phyloP scores from a whole-genome alignment of 805 yeast genomes.

The Candida chauliodis region DNA sequence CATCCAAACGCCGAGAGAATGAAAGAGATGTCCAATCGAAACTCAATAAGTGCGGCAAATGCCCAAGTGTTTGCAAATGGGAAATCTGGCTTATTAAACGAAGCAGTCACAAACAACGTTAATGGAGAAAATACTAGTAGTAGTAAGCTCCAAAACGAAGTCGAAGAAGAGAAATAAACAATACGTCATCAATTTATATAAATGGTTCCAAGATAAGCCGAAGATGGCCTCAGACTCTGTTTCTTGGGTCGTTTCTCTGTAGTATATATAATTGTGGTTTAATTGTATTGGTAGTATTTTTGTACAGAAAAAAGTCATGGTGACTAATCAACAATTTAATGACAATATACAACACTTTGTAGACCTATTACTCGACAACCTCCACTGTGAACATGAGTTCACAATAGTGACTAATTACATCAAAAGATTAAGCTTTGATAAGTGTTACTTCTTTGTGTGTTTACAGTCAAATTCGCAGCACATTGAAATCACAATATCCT shows the following conservation, averaged over 20 bases:
- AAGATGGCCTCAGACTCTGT: no score
- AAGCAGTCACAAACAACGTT: conserved; percentile 36
- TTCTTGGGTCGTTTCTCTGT: no score
- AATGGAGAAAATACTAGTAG: no score
- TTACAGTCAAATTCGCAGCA: neutral
- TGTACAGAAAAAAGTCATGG: no score
- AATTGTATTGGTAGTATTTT: no score
- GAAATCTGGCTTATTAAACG: conserved; percentile 54
- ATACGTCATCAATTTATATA: no score
- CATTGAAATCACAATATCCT: conserved; percentile 25
- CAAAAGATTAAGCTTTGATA: conserved; percentile 9
- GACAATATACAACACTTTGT: conserved; percentile 14
- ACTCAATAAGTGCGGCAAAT: conserved; percentile 51
- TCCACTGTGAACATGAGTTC: conserved; percentile 2
- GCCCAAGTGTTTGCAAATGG: conserved; percentile 44
- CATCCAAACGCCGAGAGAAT: conserved; percentile 58
- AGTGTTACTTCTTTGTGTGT: conserved; percentile 5
- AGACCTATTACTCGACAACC: conserved; percentile 11
- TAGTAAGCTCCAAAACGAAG: conserved; percentile 12
- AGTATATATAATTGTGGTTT: neutral
- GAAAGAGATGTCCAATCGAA: conserved; percentile 53
- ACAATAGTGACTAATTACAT: conserved; percentile 12
- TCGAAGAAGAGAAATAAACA: neutral
- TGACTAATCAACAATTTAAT: conserved; percentile 14
- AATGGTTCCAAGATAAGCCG: no score